Evolutionary conservation across 1,284 basidiomycete genomes (phyloP), one percentile per base, ranked within the genome.

Genomic region (Fomitopsis pinicola): DNA sequence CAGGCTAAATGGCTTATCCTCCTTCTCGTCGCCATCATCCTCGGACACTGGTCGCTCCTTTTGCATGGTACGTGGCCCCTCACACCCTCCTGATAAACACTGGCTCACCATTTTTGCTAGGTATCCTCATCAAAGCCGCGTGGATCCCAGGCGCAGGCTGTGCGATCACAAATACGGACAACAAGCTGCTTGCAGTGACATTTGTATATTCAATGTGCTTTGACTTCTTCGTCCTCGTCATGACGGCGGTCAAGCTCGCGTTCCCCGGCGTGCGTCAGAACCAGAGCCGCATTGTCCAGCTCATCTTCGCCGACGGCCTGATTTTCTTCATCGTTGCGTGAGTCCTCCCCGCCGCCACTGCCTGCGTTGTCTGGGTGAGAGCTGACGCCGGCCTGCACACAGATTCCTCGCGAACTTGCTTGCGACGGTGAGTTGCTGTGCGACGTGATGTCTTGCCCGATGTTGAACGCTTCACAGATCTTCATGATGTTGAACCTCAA

Each of bases 271-370:
- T 66, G 28, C 77, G 77, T 30, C 67, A 63, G 54, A 64, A 75
- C 48, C 78, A 81, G 33, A 86, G 85, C 15, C 80, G 76, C 55
- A 82, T 91, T 30, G 82, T 88, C 42, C 78, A 75, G 36, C 78
- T 90, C 60, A 86, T 91, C 62, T 90, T 91, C 69, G 75, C 76
- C 7, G 88, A 90, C 66, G 88, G 89, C 14, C 70, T 91, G 57
- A 86, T 89, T 59, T 91, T 85, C 75, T 91, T 91, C 71, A 73
- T 84, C 62, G 83, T 91, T 59, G 89, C 88, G 85, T 89, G 71
- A 72, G 88, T 78, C 15, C 57, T 56, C 33, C 40, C 2, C 10
- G 10, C 10, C 7, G 40, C 53, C 58, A 40, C 53, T 30, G 61
- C 62, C 10, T 14, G 45, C 26, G 22, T 6, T 61, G 26, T 48